Base-by-base conservation (phyloP, 78 protist genomes). In the Dictyostelium purpureum region DNA sequence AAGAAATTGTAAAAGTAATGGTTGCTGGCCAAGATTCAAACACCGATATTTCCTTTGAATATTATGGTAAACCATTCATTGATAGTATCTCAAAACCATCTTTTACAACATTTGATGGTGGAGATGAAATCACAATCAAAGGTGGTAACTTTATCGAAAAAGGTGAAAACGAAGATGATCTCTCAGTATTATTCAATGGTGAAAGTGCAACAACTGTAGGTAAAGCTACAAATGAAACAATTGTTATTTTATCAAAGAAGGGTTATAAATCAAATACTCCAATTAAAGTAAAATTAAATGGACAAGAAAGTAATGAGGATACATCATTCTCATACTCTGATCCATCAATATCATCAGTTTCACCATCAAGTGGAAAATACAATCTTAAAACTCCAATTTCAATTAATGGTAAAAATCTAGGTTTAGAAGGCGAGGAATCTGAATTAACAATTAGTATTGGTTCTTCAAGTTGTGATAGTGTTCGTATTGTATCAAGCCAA, bases 41-140 rank as follows among this genome's bases (percentile, higher is more conserved):
- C 1, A 54, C 37, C 12, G 24, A 33, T 45, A 45, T 63, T 0
- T 31, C 47, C 19, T 79, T 56, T 43, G 19, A 19, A 10, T 79
- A 63, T 37, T 79, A 79, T 79, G 88, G 88, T 79, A 4, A 1
- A 1, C 88, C 88, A 63, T 6, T 42, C 0, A 63, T 79, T 18
- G 19, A 65, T 7, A 47, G 66, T 3, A 33, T 79, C 19, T 1
- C 21, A 65, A 73, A 73, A 26, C 43, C 45, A 18, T 7, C 54
- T n/a, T 16, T 52, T 37, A 12, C 35, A 12, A 2, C 66, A 45
- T 14, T 79, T 35, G 77, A 79, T 79, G 88, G 88, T 47, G 54
- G 24, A 2, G 26, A 35, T 35, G n/a, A 24, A 10, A 10, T 79
- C 0, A 66, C 77, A 49, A n/a, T 79, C 5, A 66, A 1, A 26